phyloP scores from a whole-genome alignment of 805 yeast genomes.

The Candida awuae region DNA sequence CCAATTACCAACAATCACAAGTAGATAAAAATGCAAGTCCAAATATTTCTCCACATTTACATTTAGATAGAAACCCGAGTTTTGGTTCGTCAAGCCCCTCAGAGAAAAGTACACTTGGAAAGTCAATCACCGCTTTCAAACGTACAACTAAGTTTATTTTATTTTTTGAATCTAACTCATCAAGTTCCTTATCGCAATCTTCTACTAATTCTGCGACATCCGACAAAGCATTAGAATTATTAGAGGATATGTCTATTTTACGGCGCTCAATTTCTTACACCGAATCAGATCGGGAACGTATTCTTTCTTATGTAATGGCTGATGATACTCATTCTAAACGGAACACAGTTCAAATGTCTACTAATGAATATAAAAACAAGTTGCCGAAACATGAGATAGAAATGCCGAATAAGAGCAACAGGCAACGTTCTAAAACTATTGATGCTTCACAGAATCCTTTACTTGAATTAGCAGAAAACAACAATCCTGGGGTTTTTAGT shows the following conservation, averaged over 20 bases:
- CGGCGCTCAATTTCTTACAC: conserved; percentile 9
- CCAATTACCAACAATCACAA: no score
- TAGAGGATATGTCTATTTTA: not conserved
- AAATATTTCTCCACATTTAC: not conserved
- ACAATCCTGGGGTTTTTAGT: conserved; percentile 21
- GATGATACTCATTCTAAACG: no score
- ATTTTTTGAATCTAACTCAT: conserved; percentile 10
- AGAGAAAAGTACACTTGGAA: conserved; percentile 11
- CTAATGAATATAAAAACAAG: no score
- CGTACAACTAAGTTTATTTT: conserved; percentile 12
- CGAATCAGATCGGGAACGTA: conserved; percentile 6
- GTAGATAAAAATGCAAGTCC: no score
- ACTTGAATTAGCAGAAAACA: conserved; percentile 6
- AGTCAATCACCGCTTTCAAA: conserved; percentile 11
- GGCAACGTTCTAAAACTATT: conserved; percentile 29
- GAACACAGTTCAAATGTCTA: no score
- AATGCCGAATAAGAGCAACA: conserved; percentile 5
- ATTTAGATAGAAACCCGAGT: conserved; percentile 3
- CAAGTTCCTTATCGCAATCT: not conserved
- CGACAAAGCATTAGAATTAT: no score
- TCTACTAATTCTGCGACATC: no score
- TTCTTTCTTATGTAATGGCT: not conserved
- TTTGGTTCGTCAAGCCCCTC: conserved; percentile 10
- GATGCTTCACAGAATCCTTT: conserved; percentile 21
- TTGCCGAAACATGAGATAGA: no score